Evolutionary conservation across 1,284 basidiomycete genomes (phyloP), one percentile per base, ranked within the genome.

Genomic region (Cryptococcus maquisensis): DNA sequence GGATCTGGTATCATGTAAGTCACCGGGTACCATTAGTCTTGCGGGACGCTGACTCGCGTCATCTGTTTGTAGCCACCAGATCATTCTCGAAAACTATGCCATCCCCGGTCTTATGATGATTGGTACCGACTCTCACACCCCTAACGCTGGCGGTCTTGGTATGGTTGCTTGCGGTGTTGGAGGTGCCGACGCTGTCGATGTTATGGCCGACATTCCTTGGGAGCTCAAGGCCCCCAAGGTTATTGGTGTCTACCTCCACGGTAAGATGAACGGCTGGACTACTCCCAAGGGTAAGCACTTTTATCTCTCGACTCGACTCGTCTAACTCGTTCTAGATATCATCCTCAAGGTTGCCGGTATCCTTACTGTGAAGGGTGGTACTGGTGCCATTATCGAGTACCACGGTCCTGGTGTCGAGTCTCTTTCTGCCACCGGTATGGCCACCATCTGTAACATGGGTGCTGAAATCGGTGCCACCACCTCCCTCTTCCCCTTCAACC

Each of bases 381-480:
- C 94, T 67, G 93, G 93, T 67, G 91, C 92, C 58, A 96, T 97
- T 70, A 90, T 97, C 64, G 94, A 96, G 77, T 97, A 96, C 82
- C 86, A 81, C 66, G 93, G 93, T 63, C 78, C 90, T 67, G 95
- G 95, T 83, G 89, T 98, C 67, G 88, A 95, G 75, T 90, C 90
- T 35, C 84, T 98, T 63, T 97, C 94, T 48, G 92, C 89, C 84
- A 98, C 95, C 47, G 96, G 95, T 81, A 98, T 98, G 95, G 96
- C 90, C 57, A 98, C 95, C 50, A 77, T 77, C 71, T 98, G 95
- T 80, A 98, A 98, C 86, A 98, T 98, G 95, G 96, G 96, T 83
- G 96, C 96, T 72, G 95, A 98, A 80, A 98, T 98, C 70, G 95
- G 96, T 77, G 95, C 95, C 49, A 98, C 95, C 42, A 98, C 96